Base-by-base conservation (phyloP, 805 yeast species). In the Yarrowia hollandica region DNA sequence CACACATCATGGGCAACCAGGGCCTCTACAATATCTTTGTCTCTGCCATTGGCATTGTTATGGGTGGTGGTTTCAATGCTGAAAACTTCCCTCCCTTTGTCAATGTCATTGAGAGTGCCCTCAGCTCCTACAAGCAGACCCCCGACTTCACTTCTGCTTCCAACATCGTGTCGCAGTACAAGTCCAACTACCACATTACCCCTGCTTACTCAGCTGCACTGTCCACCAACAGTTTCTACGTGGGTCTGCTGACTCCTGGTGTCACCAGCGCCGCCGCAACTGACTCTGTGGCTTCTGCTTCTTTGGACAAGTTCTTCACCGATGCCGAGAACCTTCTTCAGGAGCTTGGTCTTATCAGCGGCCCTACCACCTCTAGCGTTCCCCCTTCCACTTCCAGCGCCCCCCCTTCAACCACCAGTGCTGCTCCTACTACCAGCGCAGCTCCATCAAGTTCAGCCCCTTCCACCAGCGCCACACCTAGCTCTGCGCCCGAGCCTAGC, bases 161-260 rank as follows among this genome's bases (percentile, higher is more conserved):
- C 23, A 9, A 10, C 2, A 18, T 35, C 14, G 9, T 35, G 8
- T 18, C 23, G 14, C 39, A 35, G 39, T 35, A 35, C 39, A 35
- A 35, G 39, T 35, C 39, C 39, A 35, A 35, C 39, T 35, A 35
- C 39, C n/a, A 35, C 23, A 18, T 35, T 6, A 35, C 39, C 23
- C 39, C 39, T n/a, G 39, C 39, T 23, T 35, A 35, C 39, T 35
- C 39, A 11, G 39, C 39, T 23, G 39, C 39, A 7, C 22, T 35
- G n/a, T 25, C 46, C 31, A 39, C 46, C 46, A 39, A 39, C 46
- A 23, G 9, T 12, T 25, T 39, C n/a, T 39, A 39, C 46, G 46
- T 39, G 2, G 46, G 46, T 25, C 46, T 39, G 30, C 30, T 39
- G 22, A 39, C 46, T 25, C 46, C 46, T n/a, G 46, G 31, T 4